phyloP scores from a whole-genome alignment of 805 yeast genomes.

The Starmerella vaccinii region DNA sequence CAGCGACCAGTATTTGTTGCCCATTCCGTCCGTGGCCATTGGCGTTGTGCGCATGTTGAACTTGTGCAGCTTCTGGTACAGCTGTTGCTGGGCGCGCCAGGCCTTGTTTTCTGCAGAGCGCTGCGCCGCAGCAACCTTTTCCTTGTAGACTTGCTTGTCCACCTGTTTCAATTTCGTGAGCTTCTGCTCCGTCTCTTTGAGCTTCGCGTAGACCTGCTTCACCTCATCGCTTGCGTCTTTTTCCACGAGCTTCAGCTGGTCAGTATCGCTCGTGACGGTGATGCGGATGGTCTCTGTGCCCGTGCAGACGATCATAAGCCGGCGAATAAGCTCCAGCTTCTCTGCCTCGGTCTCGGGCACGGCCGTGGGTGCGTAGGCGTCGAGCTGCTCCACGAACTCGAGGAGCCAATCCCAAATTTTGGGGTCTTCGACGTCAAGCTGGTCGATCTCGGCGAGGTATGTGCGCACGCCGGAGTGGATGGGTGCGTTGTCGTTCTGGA shows the following conservation, averaged over 20 bases:
- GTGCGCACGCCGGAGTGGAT: constrained; percentile 24
- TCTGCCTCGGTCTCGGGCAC: constrained; percentile 22
- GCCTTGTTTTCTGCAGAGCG: constrained; percentile 24
- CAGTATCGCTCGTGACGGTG: constrained; percentile 30
- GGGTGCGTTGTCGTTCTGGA: constrained; percentile 30
- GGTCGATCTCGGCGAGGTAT: constrained; percentile 29
- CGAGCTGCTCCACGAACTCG: constrained; percentile 24
- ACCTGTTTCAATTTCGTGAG: constrained; percentile 23
- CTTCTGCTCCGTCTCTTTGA: constrained; percentile 24
- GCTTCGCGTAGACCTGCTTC: constrained; percentile 23
- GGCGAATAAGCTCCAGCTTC: constrained; percentile 25
- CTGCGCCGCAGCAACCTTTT: constrained; percentile 26
- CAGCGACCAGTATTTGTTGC: constrained; percentile 32
- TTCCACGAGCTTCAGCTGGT: constrained; percentile 26
- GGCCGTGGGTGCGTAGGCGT: constrained; percentile 16
- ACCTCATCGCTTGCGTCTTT: constrained; percentile 26
- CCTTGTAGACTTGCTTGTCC: constrained; percentile 25
- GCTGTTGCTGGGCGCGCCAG: constrained; percentile 26
- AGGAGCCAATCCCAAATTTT: constrained; percentile 29
- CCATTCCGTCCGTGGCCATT: constrained; percentile 29
- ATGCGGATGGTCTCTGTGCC: constrained; percentile 32
- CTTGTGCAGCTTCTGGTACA: constrained; percentile 27
- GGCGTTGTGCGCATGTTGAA: constrained; percentile 30
- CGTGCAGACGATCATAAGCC: constrained; percentile 27
- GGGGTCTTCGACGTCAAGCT: constrained; percentile 28